Base-by-base conservation (phyloP, 441 rosid species). In the Hura crepitans region DNA sequence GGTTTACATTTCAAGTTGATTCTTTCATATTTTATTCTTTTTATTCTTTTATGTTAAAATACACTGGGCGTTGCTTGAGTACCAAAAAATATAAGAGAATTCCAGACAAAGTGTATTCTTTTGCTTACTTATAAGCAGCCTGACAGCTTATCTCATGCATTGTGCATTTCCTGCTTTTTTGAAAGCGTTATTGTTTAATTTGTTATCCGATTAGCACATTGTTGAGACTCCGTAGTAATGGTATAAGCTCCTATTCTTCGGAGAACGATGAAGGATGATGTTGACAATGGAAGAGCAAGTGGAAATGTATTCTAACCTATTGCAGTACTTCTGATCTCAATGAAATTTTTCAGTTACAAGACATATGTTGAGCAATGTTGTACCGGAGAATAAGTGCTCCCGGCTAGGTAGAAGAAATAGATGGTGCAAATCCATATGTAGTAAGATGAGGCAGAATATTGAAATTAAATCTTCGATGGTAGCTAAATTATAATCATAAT, bases 11-110 rank as follows among this genome's bases (percentile, higher is more conserved):
- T 39, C 47, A 37, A 13, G 37, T 53, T 39, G 27, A 42, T 25
- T 58, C 39, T 56, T 63, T n/a, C 10, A n/a, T n/a, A 43, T n/a
- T 18, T 28, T 47, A 59, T 65, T 3, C 8, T 43, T 35, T 53
- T n/a, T n/a, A n/a, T n/a, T n/a, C n/a, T n/a, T 39, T 46, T 30
- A 49, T 62, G 15, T 74, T 31, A 20, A 42, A 55, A 63, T 42
- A 22, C 15, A 50, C 47, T 42, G 46, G 13, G 45, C 31, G 6
- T 46, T 47, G 31, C 23, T 23, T 43, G 28, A 62, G 33, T 20
- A 1, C 42, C 28, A 62, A 12, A 14, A 14, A 62, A 47, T 18
- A 30, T 31, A 62, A 62, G 57, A 51, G 39, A 51, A 43, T 51
- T 62, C n/a, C 2, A 11, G 68, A 54, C 30, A 20, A 53, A 54